These are phyloP conservation scores for Fusarium acutatum DNA, from an alignment of 2,329 filamentous ascomycete genomes.

Conservation along the genomic window DNA sequence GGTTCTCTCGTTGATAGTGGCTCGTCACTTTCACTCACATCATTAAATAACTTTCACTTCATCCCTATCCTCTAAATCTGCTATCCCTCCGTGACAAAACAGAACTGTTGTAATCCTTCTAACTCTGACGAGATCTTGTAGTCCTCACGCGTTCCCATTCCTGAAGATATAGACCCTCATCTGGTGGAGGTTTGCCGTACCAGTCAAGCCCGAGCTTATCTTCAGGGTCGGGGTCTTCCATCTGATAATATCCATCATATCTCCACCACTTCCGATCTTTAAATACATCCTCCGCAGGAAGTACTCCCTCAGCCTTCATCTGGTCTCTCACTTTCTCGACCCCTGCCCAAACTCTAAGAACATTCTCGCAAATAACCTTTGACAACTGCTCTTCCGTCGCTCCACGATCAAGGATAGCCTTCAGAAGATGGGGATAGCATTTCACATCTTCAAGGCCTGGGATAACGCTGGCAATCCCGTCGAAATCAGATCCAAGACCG, in stretches of 20 bases:
- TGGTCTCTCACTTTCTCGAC: not conserved
- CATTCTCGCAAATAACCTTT: not conserved
- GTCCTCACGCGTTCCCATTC: not conserved
- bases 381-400: not conserved
- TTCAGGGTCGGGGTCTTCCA: slow-evolving; percentile 11
- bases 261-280: slow-evolving; percentile 12
- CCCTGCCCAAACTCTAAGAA: not conserved
- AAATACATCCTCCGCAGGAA: not conserved
- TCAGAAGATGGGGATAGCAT: not conserved
- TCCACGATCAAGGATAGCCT: not conserved
- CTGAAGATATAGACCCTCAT: not conserved
- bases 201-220: slow-evolving; percentile 3
- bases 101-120: too few relatives aligned
- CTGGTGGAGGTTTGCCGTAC: not conserved
- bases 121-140: not conserved
- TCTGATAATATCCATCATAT: slow-evolving; percentile 14
- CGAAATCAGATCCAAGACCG: not conserved
- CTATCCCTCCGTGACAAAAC: too few relatives aligned
- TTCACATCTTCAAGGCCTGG: not conserved
- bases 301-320: not conserved
- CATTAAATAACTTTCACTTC: not conserved
- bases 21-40: not conserved
- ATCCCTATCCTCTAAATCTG: fast-evolving
- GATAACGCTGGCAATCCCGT: not conserved
- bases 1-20: not conserved